Evolutionary conservation across 2,329 filamentous ascomycete genomes (phyloP).

Genomic region (Fusarium oligoseptatum): DNA sequence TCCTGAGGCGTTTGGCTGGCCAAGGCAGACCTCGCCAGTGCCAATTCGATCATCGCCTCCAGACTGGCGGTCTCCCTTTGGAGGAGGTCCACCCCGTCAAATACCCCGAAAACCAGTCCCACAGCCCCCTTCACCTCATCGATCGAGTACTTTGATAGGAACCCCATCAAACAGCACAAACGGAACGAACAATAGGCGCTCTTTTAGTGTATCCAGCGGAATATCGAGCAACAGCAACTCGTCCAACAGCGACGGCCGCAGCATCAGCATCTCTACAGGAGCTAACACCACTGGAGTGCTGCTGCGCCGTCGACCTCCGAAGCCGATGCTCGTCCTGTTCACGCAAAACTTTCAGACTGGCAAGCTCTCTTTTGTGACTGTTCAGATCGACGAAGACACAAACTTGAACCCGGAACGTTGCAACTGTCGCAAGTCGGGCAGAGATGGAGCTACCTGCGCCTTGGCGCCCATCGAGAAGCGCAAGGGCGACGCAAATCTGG

Average conservation of each 20-base stretch:
- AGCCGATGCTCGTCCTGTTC: slow-evolving; percentile 53
- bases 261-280: slow-evolving; percentile 44
- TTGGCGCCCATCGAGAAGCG: slow-evolving; percentile 47
- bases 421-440: slow-evolving; percentile 49
- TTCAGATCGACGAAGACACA: slow-evolving; percentile 51
- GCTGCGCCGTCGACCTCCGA: slow-evolving; percentile 48
- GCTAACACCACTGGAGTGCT: slow-evolving; percentile 45
- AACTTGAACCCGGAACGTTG: slow-evolving; percentile 52
- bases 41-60: slow-evolving; percentile 28
- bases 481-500: slow-evolving; percentile 43
- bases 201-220: slow-evolving; percentile 41
- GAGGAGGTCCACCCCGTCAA: slow-evolving; percentile 22
- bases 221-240: slow-evolving; percentile 45
- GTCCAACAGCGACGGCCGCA: slow-evolving; percentile 42
- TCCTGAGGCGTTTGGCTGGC: slow-evolving; percentile 31
- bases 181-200: slow-evolving; percentile 27
- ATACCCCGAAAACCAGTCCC: slow-evolving; percentile 35
- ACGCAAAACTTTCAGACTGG: slow-evolving; percentile 42
- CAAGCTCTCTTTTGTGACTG: slow-evolving; percentile 46
- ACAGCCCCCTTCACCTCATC: slow-evolving; percentile 33
- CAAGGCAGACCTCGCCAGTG: slow-evolving; percentile 32
- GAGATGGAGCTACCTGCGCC: slow-evolving; percentile 41
- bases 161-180: slow-evolving; percentile 19
- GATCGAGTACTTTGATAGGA: slow-evolving; percentile 23
- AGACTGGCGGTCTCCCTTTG: slow-evolving; percentile 22